These are phyloP conservation scores for Rhododendron griersonianum DNA, from an alignment of 148 eudicot genomes.

Conservation along the genomic window DNA sequence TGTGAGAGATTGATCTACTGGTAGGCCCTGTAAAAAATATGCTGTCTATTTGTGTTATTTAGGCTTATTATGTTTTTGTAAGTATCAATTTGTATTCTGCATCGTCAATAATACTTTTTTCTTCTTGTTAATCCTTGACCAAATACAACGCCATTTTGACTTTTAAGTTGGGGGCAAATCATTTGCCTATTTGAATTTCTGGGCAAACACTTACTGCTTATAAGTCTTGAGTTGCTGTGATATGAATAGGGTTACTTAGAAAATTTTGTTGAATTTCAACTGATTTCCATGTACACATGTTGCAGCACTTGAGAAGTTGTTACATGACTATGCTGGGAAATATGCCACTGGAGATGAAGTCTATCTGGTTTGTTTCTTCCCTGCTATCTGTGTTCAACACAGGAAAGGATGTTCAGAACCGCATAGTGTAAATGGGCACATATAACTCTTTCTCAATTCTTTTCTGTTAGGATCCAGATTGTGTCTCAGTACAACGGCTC, in stretches of 20 bases:
- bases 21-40: background rate
- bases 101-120: background rate
- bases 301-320: conserved; percentile 80
- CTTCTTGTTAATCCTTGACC: background rate
- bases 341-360: conserved; percentile 94
- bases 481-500: background rate
- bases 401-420: background rate
- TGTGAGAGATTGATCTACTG: background rate
- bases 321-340: conserved; percentile 61
- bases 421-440: background rate
- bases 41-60: background rate
- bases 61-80: background rate
- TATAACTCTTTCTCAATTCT: background rate
- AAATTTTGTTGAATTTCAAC: background rate
- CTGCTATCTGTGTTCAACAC: background rate
- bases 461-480: background rate
- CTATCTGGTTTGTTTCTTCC: conserved; percentile 52
- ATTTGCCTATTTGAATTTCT: background rate
- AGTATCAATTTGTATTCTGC: background rate
- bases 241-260: background rate
- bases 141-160: background rate
- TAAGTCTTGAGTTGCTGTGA: background rate
- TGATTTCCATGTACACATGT: background rate
- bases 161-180: background rate
- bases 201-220: background rate